Evolutionary conservation across 768 basidiomycete species (phyloP), one percentile per base, ranked within the genome.

Genomic region (Tubosaeta sp.): DNA sequence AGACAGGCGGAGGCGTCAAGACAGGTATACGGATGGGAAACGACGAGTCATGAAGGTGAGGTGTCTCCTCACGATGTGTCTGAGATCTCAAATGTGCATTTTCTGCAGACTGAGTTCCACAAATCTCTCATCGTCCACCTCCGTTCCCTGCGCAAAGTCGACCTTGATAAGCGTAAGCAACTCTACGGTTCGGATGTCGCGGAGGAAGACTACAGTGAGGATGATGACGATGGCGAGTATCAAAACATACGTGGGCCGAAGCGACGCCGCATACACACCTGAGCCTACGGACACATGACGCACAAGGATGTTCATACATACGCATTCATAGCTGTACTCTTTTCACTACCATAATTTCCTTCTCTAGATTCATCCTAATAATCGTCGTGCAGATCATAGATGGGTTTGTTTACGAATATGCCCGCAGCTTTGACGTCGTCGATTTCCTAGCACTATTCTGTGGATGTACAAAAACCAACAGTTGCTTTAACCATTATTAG

Each of bases 81-180:
- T 3, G 22, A 40, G 25, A 35, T 19, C 29, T 61, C 25, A 54
- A 46, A 6, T 18, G 30, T 40, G 7, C 11, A 30, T 38, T 44
- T 30, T 25, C 5, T 34, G 46, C 30, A 90, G 87, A 84, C 72
- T 58, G 84, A 86, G 25, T 90, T 90, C 59, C 73, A 84, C 59
- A 87, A 79, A 62, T 79, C 81, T 4, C 68, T 90, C 44, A 70
- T 76, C 10, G 48, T 68, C n/a, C 75, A 80, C 52, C 72, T 90
- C 42, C 79, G 83, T 16, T 70, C 75, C 25, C 64, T 90, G 52
- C 84, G 86, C 30, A 83, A 81, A 63, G 58, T 76, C 11, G 85
- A 86, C 59, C 69, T 72, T 44, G 76, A 77, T 43, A 75, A 78
- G 54, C 77, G 78, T 21, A 70, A 71, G 48, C 69, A 69, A 40